Evolutionary conservation across 129 eudicot species (phyloP), one percentile per base, ranked within the genome.

Genomic region (Lonicera japonica): DNA sequence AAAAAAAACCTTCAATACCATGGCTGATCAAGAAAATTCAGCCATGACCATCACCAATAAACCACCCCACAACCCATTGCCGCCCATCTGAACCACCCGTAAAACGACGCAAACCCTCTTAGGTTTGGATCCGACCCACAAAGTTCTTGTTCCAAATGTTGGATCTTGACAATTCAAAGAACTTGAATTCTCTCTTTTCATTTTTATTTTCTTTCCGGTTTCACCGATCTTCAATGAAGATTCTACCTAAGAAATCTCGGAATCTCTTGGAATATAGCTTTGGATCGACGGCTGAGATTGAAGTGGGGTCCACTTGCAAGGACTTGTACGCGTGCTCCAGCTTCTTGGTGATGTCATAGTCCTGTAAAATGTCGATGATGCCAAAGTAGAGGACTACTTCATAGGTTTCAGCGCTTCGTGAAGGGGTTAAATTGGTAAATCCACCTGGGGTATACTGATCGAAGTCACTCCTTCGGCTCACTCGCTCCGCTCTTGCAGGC

Each of bases 261-360:
- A 92, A 92, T 43, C 98, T 81, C 76, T 82, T 87, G 48, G 98
- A 92, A 59, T 92, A 92, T 8, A 84, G 76, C 75, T 87, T 92
- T 8, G 98, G 98, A 70, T 92, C 98, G 60, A 92, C 98, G 36
- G 96, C 98, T 51, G 96, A 87, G 72, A 92, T 92, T 8, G 98
- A 87, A 40, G 84, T 64, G 7, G 98, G 86, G 75, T 92, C 96
- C 20, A 72, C 98, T 77, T 92, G 98, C 45, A 92, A 73, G 6
- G 98, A 92, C 73, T 92, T 92, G 83, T 92, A 92, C 0, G 96
- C 96, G 54, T 87, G 98, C 61, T 92, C 97, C 16, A 91, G 76
- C 75, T 85, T 87, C 83, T 91, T 91, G 90, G 90, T 87, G 23
- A 91, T 91, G 34, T 91, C 97, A 16, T 91, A 91, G 55, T 91